These are phyloP conservation scores for Talaromyces ruber DNA, from an alignment of 495 filamentous ascomycete species.

Conservation along the genomic window DNA sequence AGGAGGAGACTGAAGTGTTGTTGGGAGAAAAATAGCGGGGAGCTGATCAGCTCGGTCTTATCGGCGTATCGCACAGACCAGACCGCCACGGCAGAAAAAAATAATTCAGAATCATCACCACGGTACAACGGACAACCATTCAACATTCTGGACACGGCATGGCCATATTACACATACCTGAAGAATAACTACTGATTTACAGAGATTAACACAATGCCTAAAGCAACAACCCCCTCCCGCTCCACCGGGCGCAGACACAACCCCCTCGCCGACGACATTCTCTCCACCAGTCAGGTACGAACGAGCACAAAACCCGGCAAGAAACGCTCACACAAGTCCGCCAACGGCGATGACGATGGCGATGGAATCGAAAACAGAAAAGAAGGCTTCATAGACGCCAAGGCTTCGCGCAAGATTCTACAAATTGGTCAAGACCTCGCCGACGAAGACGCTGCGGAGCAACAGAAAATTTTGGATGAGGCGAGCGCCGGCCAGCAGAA, in stretches of 20 bases:
- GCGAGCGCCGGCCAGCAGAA: constrained; percentile 16
- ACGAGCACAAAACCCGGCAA: constrained; percentile 47
- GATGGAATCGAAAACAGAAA: constrained; percentile 24
- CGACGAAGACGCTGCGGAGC: constrained; percentile 61
- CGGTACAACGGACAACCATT: not conserved
- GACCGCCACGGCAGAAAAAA: constrained; percentile 8
- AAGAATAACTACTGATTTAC: not conserved
- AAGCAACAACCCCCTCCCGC: constrained; percentile 29
- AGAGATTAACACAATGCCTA: constrained; percentile 23
- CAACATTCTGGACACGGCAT: not conserved
- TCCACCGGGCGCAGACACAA: constrained; percentile 50
- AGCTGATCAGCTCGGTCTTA: not conserved
- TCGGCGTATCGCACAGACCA: constrained; percentile 6
- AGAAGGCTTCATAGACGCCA: constrained; percentile 72
- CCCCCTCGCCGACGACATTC: constrained; percentile 63
- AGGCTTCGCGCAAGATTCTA: constrained; percentile 78
- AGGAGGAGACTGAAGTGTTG: not conserved
- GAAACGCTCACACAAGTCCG: constrained; percentile 32
- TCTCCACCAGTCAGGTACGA: constrained; percentile 52
- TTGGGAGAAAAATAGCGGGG: not conserved
- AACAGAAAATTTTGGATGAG: constrained; percentile 16
- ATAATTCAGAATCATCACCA: not conserved
- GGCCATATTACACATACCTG: not conserved
- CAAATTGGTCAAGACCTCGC: constrained; percentile 75
- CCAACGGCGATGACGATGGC: constrained; percentile 41